These are phyloP conservation scores for Tothia fuscella DNA, from an alignment of 2,329 filamentous ascomycete species.

Conservation along the genomic window DNA sequence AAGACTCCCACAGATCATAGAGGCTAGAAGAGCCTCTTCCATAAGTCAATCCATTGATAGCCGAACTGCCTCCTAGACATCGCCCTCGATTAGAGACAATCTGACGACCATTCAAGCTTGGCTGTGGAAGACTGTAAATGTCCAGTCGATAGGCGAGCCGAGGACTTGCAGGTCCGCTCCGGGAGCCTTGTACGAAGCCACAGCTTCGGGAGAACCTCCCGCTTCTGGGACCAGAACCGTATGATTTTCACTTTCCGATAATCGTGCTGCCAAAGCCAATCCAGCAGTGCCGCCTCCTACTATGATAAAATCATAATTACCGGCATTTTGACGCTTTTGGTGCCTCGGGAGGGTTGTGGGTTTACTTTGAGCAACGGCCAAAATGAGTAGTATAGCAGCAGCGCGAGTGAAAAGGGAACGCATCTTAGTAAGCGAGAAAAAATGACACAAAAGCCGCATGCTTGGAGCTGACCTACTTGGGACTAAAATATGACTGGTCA, in stretches of 20 bases:
- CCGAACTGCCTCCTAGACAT: constrained; percentile 23
- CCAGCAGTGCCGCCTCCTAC: constrained; percentile 41
- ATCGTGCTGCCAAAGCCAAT: constrained; percentile 38
- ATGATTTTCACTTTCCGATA: constrained; percentile 29
- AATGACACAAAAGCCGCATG: too few relatives aligned
- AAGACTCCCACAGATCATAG: constrained; percentile 42
- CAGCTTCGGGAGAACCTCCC: neutral
- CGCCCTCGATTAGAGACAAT: neutral
- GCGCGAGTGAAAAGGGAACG: too few relatives aligned
- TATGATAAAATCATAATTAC: constrained; percentile 26
- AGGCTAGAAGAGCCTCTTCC: constrained; percentile 24
- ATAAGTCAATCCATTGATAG: constrained; percentile 29
- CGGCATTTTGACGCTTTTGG: too few relatives aligned
- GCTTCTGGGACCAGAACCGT: neutral
- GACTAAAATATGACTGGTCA: too few relatives aligned
- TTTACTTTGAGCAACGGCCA: too few relatives aligned
- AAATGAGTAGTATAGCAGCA: too few relatives aligned
- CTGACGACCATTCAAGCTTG: neutral
- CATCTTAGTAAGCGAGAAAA: too few relatives aligned
- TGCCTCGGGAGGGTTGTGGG: too few relatives aligned
- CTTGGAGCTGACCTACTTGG: too few relatives aligned
- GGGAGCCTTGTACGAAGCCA: neutral
- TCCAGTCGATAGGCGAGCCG: neutral
- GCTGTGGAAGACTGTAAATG: neutral
- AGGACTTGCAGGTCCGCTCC: neutral